Conservation (phyloP, 2,329 filamentous ascomycete species). For the Cercospora beticola region DNA sequence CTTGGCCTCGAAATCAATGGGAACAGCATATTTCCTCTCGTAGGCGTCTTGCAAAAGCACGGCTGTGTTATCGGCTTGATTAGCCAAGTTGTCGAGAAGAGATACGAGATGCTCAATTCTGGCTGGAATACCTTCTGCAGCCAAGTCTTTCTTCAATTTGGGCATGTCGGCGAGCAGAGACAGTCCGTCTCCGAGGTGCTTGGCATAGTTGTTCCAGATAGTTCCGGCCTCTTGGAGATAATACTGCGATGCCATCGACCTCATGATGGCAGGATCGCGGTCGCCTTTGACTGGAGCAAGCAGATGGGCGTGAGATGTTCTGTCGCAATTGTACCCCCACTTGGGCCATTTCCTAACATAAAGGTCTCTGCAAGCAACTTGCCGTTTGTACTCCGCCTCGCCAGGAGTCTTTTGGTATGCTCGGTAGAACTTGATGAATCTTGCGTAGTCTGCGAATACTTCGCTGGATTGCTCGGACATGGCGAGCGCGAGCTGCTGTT, state of each 20-base stretch:
- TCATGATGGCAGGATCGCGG: neutral
- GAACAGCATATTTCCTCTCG: neutral
- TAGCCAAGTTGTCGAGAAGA: neutral
- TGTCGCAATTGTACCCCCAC: neutral
- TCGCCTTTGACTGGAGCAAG: neutral
- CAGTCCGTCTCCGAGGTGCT: slow-evolving; percentile 1
- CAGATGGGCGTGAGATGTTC: neutral
- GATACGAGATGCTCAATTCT: slow-evolving; percentile 1
- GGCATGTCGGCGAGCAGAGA: neutral
- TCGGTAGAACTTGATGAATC: neutral
- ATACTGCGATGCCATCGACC: neutral
- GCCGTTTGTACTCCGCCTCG: neutral
- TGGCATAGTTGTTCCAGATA: slow-evolving; percentile 8
- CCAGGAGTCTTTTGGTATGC: neutral
- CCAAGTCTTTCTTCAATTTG: neutral
- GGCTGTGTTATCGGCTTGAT: neutral
- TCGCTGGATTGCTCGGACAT: neutral
- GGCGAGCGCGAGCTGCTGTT: neutral
- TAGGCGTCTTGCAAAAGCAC: slow-evolving; percentile 2
- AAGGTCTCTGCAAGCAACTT: neutral
- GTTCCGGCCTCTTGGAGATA: neutral
- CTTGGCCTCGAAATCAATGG: neutral
- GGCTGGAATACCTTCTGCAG: slow-evolving; percentile 4
- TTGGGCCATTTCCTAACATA: neutral
- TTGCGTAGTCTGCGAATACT: neutral